phyloP scores from a whole-genome alignment of 2,329 filamentous ascomycete genomes.

The Ophiostoma fasciatum region DNA sequence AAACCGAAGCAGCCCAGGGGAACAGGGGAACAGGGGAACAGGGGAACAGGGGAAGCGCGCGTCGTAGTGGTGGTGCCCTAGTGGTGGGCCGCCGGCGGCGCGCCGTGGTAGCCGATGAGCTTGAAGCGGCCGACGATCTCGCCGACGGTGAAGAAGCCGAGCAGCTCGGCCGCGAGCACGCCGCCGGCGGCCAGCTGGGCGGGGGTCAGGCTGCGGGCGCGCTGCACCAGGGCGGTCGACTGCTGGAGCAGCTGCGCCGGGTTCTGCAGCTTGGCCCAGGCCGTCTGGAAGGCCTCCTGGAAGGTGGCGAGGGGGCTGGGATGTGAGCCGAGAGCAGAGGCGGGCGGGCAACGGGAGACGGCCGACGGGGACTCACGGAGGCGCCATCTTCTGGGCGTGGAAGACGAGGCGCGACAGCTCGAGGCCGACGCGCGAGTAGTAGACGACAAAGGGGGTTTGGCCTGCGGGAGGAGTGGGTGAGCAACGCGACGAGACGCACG shows the following conservation, averaged over 20 bases:
- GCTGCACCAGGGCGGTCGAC: constrained; percentile 21
- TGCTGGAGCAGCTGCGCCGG: constrained; percentile 44
- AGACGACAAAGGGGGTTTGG: constrained; percentile 71
- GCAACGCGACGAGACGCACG: neutral
- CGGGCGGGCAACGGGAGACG: constrained; percentile 16
- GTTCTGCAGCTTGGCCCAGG: constrained; percentile 57
- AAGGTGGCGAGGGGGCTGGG: constrained; percentile 62
- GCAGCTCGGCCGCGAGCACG: constrained; percentile 68
- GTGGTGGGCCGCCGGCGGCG: constrained; percentile 40
- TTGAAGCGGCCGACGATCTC: constrained; percentile 96
- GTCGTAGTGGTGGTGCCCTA: too few species aligned
- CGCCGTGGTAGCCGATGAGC: constrained; percentile 80
- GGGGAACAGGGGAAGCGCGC: too few species aligned
- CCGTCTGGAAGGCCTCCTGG: constrained; percentile 70
- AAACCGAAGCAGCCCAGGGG: constrained; percentile 1
- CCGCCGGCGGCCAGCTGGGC: constrained; percentile 58
- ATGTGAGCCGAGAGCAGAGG: neutral
- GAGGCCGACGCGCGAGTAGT: constrained; percentile 80
- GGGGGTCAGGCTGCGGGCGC: constrained; percentile 53
- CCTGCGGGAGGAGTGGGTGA: constrained; percentile 38
- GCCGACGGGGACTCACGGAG: too few species aligned
- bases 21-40: constrained; percentile 3
- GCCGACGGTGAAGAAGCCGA: constrained; percentile 96
- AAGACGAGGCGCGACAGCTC: constrained; percentile 84
- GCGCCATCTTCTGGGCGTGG: constrained; percentile 77